Evolutionary conservation across 2,329 filamentous ascomycete genomes (phyloP), one percentile per base, ranked within the genome.

Genomic region (Colletotrichum graminicola): DNA sequence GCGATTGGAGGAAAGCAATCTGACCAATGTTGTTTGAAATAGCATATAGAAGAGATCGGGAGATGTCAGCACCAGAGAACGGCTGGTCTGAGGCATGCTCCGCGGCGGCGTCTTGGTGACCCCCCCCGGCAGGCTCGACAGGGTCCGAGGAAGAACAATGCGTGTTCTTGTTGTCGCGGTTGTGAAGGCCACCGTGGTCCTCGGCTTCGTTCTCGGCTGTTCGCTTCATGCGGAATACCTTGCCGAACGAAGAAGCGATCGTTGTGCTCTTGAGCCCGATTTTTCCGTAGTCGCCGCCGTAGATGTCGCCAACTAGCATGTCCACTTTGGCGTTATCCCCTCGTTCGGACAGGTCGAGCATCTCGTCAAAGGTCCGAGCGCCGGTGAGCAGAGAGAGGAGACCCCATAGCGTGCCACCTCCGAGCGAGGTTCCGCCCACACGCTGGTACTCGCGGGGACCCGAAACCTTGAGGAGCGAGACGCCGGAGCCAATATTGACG

Each of bases 11-110:
- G 80, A 96, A 98, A 54, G 96, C 94, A 76, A 99, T 97, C 84
- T 99, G 96, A 21, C 96, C 96, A 74, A 98, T 98, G 82, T 98
- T 98, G 85, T 98, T 98, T 80, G 93, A 95, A 76, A 98, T 94
- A 32, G 96, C 96, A 82, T 97, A 99, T 0, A 99, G 89, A 23
- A 99, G 87, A 57, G 94, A 97, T 41, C 95, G 88, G 32, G 94
- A 96, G 74, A 99, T 94, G 81, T 99, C 96, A 78, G 94, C 91
- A 45, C 90, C 87, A 23, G 89, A 90, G 82, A 98, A 98, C 3
- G 84, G 79, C 23, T 80, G 75, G 55, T 76, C 75, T 18, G 68
- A 54, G 63, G 74, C 80, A 47, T 82, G 81, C 45, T 43, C 66
- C 62, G 64, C 64, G 36, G 65, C 62, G 45, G 65, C 62, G 45